Evolutionary conservation across 495 filamentous ascomycete species (phyloP), one percentile per base, ranked within the genome.

Genomic region (Aspergillus indologenus): DNA sequence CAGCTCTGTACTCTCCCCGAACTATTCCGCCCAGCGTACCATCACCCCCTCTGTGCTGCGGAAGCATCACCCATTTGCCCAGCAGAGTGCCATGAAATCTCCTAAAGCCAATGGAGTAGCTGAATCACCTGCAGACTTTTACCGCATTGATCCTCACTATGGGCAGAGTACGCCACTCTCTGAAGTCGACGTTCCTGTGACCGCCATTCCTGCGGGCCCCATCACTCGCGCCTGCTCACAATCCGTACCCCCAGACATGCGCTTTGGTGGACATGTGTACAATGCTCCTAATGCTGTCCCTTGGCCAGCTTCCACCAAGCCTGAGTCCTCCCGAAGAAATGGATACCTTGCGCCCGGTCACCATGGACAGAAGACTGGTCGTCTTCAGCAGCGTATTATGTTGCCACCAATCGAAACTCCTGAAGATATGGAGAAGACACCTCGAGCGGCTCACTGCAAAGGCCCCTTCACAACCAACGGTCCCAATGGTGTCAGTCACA

Each of bases 231-330:
- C 89, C 53, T 72, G 73, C 11, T 92, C 90, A 5, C 90, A 96
- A 64, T 96, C 92, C 1, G 94, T 96, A 0, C 94, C 94, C 20
- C 93, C 94, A 5, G 85, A 96, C 71, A 96, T 98, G 91, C 80
- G 81, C 18, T 85, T 64, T 44, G 78, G 26, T 29, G 78, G 0
- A 58, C 51, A 45, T 55, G 52, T 29, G 50, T 40, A 14, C 43
- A 43, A 18, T 6, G 21, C 56, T 19, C 3, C 42, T 0, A 65
- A 68, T 15, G 61, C 67, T 15, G 50, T 70, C 19, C 1, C 6
- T 21, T 67, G 71, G 1, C 59, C 66, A 3, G 2, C 29, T 0
- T 70, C 72, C 1, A 74, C 68, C 0, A 68, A 64, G 26, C 20
- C 22, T 0, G 62, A 65, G 1, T 51, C 60, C 6, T 49, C 67